Percentiles rank a stretch among this genome's conserved stretches.
Evolutionary conservation across 345 rosid genomes (phyloP).

Genomic region (Excoecaria cochinchinensis): DNA sequence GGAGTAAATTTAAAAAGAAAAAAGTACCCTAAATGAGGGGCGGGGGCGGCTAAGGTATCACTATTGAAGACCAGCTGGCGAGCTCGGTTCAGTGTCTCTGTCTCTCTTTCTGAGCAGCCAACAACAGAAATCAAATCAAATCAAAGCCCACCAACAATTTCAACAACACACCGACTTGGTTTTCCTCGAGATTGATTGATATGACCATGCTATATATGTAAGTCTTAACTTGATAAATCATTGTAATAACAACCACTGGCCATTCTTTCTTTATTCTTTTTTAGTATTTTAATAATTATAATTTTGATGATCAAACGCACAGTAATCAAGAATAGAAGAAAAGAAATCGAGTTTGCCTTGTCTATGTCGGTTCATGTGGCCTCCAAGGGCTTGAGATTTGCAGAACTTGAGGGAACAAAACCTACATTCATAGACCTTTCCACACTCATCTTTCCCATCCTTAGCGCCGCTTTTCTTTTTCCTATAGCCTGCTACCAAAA

Average conservation of each 20-base stretch:
- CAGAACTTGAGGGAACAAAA: conserved; percentile 99
- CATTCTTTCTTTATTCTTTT: too few relatives aligned
- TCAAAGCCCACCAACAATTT: conserved; percentile 18
- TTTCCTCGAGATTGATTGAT: conserved; percentile 29
- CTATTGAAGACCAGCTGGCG: conserved; percentile 88
- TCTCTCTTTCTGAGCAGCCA: conserved; percentile 80
- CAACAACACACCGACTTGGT: conserved; percentile 27
- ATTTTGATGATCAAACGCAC: too few relatives aligned
- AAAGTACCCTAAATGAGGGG: conserved; percentile 45
- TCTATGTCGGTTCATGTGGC: conserved; percentile 99
- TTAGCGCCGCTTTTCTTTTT: conserved; percentile 66
- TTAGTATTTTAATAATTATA: too few relatives aligned
- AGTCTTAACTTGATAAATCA: conserved; percentile 9
- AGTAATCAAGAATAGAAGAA: neutral
- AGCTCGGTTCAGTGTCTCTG: conserved; percentile 96
- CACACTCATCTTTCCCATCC: conserved; percentile 85
- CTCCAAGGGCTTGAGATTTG: conserved; percentile 99
- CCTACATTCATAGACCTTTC: conserved; percentile 93
- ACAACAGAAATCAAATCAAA: conserved; percentile 30
- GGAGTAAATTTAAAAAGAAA: neutral
- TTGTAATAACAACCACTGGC: conserved; percentile 12
- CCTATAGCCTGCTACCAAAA: conserved; percentile 34
- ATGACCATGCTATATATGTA: conserved; percentile 21
- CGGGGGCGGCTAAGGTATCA: conserved; percentile 54
- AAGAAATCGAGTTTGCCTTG: conserved; percentile 55